Base-by-base conservation (phyloP, 495 filamentous ascomycete genomes). In the Tuber brumale region DNA sequence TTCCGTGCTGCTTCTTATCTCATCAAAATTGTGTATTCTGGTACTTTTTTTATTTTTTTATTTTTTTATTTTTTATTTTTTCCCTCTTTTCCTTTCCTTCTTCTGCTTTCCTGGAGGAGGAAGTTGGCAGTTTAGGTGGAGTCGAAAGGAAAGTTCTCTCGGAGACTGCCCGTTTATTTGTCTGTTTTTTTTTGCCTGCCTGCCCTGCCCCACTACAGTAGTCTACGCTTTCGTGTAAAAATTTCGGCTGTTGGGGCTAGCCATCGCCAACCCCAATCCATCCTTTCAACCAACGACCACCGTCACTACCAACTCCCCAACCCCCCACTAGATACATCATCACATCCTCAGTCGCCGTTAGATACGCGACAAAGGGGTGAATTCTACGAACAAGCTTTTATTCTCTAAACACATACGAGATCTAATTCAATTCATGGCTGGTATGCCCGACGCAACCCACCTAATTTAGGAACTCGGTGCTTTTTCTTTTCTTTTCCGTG, bases 191-290 rank as follows among this genome's bases (percentile, higher is more conserved):
- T 74, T 41, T 78, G 76, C 77, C 75, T 79, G 72, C 73, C 78
- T 69, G 46, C 76, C 76, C 77, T 79, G 77, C 75, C 71, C 78
- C 78, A 57, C 78, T 73, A 79, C 70, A 70, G 42, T 77, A 79
- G 72, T 73, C 77, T 57, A 79, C 76, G 73, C 43, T 73, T 80
- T 75, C 76, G 78, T 80, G 78, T 80, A 80, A 80, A 66, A 77
- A 79, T 76, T 80, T 80, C 12, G 78, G 78, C 73, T 77, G 76
- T 79, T 80, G 78, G 77, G 78, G 57, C 27, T 66, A 35, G 57
- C 76, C 78, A 79, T 80, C 78, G 69, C 76, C 77, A 80, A 79
- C 78, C 78, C 72, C 78, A 80, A 80, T 79, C 72, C 77, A 42
- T 48, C 74, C 74, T n/a, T 73, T 80, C 74, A 71, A 79, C 76